These are phyloP conservation scores for Galeopsis tetrahit DNA, from an alignment of 257 asterid genomes.

Conservation along the genomic window DNA sequence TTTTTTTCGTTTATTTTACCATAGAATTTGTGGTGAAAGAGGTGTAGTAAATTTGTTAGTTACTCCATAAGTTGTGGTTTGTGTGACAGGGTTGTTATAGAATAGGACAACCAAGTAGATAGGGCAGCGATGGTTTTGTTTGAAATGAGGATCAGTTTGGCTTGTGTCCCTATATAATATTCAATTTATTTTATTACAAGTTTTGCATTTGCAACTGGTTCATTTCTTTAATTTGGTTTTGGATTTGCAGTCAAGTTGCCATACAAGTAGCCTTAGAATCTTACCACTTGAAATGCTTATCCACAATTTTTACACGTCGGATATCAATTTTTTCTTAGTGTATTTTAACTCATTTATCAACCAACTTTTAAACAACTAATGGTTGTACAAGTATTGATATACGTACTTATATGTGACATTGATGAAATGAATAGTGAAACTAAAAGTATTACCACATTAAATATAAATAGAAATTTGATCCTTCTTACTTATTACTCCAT, in stretches of 20 bases:
- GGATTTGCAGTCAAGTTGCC: conserved; percentile 15
- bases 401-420: no score
- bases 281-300: conserved; percentile 5
- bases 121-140: conserved; percentile 28
- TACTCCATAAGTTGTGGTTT: neutral
- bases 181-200: neutral
- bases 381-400: no score
- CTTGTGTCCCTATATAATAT: conserved; percentile 1
- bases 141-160: conserved; percentile 17
- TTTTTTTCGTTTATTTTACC: conserved; percentile 15
- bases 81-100: neutral
- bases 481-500: no score
- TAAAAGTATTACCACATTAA: no score
- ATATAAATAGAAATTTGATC: no score
- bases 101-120: conserved; percentile 22
- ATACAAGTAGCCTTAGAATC: neutral
- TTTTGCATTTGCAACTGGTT: conserved; percentile 3
- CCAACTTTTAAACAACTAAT: no score
- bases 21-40: conserved; percentile 33
- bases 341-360: neutral
- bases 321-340: neutral
- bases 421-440: no score
- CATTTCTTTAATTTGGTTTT: conserved; percentile 14
- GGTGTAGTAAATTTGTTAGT: conserved; percentile 13
- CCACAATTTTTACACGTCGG: neutral